phyloP scores from a whole-genome alignment of 306 rosid genomes.

The Sphenostylis stenocarpa region DNA sequence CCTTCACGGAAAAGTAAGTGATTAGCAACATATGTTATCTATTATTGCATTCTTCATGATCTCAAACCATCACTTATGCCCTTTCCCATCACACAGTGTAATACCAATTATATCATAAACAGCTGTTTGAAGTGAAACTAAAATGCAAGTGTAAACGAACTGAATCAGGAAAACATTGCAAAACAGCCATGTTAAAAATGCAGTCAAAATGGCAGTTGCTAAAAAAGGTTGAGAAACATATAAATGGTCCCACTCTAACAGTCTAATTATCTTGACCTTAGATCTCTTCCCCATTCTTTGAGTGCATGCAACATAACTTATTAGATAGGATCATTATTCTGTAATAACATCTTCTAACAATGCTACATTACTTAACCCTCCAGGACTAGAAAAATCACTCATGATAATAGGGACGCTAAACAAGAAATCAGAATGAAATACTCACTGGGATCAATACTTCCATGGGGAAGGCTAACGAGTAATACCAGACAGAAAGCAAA shows the following conservation, averaged over 20 bases:
- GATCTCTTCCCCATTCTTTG: not conserved
- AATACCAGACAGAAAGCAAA: conserved; percentile 87
- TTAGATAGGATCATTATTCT: not conserved
- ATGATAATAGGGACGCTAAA: conserved; percentile 13
- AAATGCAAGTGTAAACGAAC: not conserved
- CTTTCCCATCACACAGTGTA: conserved; percentile 21
- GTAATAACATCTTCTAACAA: not conserved
- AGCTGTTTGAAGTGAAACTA: conserved; percentile 7
- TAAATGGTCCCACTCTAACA: not conserved
- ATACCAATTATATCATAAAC: conserved; percentile 1
- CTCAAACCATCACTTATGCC: not conserved
- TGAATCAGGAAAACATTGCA: no score
- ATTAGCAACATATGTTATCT: conserved; percentile 27
- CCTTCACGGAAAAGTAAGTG: conserved; percentile 49
- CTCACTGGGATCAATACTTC: conserved; percentile 89
- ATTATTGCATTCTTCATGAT: conserved; percentile 4
- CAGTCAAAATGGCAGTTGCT: no score
- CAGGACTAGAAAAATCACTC: not conserved
- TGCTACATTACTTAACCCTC: not conserved
- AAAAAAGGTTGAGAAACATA: not conserved
- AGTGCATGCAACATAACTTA: not conserved
- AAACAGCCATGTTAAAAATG: no score
- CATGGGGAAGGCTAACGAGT: conserved; percentile 86
- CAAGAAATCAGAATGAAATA: conserved; percentile 17
- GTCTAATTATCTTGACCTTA: not conserved